These are phyloP conservation scores for Arbutus unedo DNA, from an alignment of 148 eudicot genomes.

Conservation along the genomic window DNA sequence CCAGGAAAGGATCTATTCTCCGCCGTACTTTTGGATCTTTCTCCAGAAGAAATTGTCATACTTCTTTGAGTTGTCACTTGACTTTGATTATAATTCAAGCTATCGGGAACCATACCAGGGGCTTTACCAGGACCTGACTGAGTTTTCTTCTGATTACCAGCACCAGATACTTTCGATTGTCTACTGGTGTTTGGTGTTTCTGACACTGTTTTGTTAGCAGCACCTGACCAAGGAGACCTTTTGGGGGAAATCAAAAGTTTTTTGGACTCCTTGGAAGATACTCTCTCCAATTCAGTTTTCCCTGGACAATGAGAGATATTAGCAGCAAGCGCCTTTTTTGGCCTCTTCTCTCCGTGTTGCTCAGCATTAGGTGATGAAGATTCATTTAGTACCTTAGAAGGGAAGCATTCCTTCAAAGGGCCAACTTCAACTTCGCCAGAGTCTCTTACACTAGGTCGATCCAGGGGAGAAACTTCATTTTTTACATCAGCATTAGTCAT, in stretches of 20 bases:
- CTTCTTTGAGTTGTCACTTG: slow-evolving; percentile 40
- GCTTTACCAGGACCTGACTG: slow-evolving; percentile 36
- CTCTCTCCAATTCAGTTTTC: slow-evolving; percentile 32
- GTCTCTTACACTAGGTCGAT: slow-evolving; percentile 31
- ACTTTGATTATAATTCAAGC: slow-evolving; percentile 31
- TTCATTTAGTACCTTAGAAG: slow-evolving; percentile 28
- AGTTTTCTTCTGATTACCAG: slow-evolving; percentile 37
- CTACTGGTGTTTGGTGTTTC: slow-evolving; percentile 40
- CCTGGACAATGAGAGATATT: slow-evolving; percentile 33
- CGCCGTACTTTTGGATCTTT: slow-evolving; percentile 40
- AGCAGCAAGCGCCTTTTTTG: slow-evolving; percentile 23
- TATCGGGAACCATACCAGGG: slow-evolving; percentile 30
- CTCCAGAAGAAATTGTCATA: slow-evolving; percentile 43
- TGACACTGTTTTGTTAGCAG: slow-evolving; percentile 32
- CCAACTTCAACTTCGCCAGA: slow-evolving; percentile 30
- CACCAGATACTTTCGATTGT: slow-evolving; percentile 30
- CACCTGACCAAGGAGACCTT: slow-evolving; percentile 38
- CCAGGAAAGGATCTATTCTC: slow-evolving; percentile 30
- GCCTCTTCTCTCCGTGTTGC: slow-evolving; percentile 36
- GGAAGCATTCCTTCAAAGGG: slow-evolving; percentile 27
- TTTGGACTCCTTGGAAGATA: slow-evolving; percentile 30
- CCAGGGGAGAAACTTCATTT: slow-evolving; percentile 25
- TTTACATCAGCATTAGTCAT: slow-evolving; percentile 24
- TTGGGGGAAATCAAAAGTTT: slow-evolving; percentile 40
- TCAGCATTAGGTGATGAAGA: slow-evolving; percentile 29